A percentile compares a stretch with the other conserved stretches of the same genome.
These are phyloP conservation scores for Entophlyctis helioformis DNA, from an alignment of 192 early-diverging fungal species.

Conservation along the genomic window DNA sequence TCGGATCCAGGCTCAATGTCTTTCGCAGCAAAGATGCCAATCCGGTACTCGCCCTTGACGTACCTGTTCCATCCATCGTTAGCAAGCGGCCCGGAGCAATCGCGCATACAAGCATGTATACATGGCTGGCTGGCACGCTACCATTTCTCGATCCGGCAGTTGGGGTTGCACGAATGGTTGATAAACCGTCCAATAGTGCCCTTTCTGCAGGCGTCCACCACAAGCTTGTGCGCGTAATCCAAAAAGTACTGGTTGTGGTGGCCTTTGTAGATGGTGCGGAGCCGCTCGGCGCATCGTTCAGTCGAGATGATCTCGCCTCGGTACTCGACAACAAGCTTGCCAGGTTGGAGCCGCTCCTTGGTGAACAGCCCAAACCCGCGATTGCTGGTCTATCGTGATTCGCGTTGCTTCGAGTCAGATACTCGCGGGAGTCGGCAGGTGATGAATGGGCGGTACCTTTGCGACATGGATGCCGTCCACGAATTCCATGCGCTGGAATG, in stretches of 20 bases:
- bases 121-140: slow-evolving; percentile 7
- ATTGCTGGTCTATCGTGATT: slow-evolving; percentile 31
- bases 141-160: slow-evolving; percentile 88
- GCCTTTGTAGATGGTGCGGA: slow-evolving; percentile 54
- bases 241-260: slow-evolving; percentile 68
- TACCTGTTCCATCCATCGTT: slow-evolving; percentile 17
- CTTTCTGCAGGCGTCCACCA: slow-evolving; percentile 65
- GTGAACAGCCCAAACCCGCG: slow-evolving; percentile 65
- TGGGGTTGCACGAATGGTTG: slow-evolving; percentile 76
- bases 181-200: slow-evolving; percentile 75
- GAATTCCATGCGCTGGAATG: slow-evolving; percentile 49
- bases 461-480: slow-evolving; percentile 45
- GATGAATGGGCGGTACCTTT: slow-evolving; percentile 27
- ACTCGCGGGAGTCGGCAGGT: background rate
- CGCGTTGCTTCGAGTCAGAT: background rate
- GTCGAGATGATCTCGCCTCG: slow-evolving; percentile 70
- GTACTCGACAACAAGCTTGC: slow-evolving; percentile 63
- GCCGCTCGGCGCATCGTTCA: slow-evolving; percentile 52
- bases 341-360: slow-evolving; percentile 32
- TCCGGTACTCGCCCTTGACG: slow-evolving; percentile 54
- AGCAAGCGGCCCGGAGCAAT: background rate
- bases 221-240: slow-evolving; percentile 59
- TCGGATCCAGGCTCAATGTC: slow-evolving; percentile 58
- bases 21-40: slow-evolving; percentile 61
- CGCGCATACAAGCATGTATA: background rate